Base-by-base conservation (phyloP, 805 yeast species). In the Cyberlindnera mrakii region DNA sequence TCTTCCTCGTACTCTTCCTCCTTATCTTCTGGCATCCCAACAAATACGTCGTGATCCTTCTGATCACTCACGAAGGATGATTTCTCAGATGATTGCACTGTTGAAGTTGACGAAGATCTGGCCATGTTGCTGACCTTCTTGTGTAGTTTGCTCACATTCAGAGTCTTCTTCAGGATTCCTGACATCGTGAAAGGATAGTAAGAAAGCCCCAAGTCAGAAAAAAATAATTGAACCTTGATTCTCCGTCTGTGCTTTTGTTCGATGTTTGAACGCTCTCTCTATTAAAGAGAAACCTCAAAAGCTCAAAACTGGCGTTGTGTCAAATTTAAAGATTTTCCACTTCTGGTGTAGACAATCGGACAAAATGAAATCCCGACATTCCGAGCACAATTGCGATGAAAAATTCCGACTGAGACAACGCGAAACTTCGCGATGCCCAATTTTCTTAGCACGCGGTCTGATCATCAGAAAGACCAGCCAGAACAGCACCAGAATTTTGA, bases 1-100 rank as follows among this genome's bases (percentile, higher is more conserved):
- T 33, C 35, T 6, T 37, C 39, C 13, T 20, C 40, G 1, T 39
- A 37, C n/a, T 37, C 37, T 10, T 37, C 44, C 5, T 36, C 33
- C 11, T 30, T 33, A 6, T 41, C 40, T 8, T 31, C 20, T 17
- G 18, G 40, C 9, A 36, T 19, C 5, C 19, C 42, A 16, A 9
- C 15, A 11, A 11, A 30, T 30, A 16, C 15, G 4, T 20, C 40
- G 8, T 14, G 16, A 30, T 10, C 33, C 16, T 15, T 30, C 2
- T 14, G 16, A 16, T 30, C 33, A 30, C 17, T 15, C 5, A 15
- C 2, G 15, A 14, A 7, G 8, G 33, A 15, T n/a, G 33, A 30
- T 14, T n/a, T 10, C 16, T 10, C 17, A 6, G 16, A 14, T 1
- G 33, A n/a, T 6, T 14, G 16, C 9, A 5, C 11, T 16, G 33